These are phyloP conservation scores for Ulota crispa DNA, from an alignment of 225 moss, liverwort and hornwort species.

Conservation along the genomic window DNA sequence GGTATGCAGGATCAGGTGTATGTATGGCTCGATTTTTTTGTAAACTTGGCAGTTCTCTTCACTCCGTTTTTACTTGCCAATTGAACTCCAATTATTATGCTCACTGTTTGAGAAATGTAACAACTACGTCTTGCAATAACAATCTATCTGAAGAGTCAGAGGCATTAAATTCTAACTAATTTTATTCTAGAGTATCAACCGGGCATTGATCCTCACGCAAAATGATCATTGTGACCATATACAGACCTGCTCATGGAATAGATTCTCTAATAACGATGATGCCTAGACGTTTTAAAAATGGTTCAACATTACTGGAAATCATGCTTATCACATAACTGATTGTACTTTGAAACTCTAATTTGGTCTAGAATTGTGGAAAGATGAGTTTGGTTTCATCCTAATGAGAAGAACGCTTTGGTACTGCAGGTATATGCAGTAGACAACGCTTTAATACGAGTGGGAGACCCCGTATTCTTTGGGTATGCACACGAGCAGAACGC, in stretches of 20 bases:
- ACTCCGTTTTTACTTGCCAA: not conserved
- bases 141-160: not conserved
- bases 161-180: not conserved
- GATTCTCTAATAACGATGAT: not conserved
- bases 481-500: constrained; percentile 64
- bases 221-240: not conserved
- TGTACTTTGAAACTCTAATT: not conserved
- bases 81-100: not conserved
- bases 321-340: not conserved
- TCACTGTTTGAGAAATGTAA: not conserved
- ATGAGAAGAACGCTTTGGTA: constrained; percentile 4
- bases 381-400: not conserved
- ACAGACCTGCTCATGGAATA: not conserved
- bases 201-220: not conserved
- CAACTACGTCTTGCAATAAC: not conserved
- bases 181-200: not conserved
- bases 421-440: constrained; percentile 85
- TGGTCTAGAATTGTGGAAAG: not conserved
- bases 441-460: constrained; percentile 78
- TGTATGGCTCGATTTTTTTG: not conserved
- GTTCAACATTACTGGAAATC: not conserved
- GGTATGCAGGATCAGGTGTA: constrained; percentile 42
- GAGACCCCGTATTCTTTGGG: constrained; percentile 96
- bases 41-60: not conserved
- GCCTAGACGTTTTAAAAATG: not conserved